Percentiles rank a stretch among this genome's conserved stretches.
Evolutionary conservation across 2,329 filamentous ascomycete genomes (phyloP).

Genomic region (Amphichorda felina): DNA sequence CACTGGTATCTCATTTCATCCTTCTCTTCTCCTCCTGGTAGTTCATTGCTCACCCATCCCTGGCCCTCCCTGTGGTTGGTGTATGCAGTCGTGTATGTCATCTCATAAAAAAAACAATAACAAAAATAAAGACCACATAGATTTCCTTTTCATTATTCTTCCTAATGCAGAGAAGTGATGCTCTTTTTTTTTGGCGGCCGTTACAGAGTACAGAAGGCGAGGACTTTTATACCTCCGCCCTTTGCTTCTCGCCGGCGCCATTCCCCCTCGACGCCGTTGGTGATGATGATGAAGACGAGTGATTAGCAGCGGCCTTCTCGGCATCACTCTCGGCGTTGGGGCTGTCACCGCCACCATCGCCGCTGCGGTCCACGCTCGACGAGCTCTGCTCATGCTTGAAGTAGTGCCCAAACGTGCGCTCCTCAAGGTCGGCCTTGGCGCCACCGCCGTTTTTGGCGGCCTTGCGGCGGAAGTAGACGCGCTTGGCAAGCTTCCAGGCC

Average conservation of each 20-base stretch:
- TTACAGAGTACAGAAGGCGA: too few relatives aligned
- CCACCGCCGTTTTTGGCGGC: slow-evolving; percentile 7
- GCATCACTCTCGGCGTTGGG: slow-evolving; percentile 3
- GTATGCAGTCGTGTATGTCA: neutral
- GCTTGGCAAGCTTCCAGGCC: slow-evolving; percentile 45
- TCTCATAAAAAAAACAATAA: neutral
- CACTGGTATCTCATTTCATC: too few relatives aligned
- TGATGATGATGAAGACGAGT: neutral
- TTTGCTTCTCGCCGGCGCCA: neutral
- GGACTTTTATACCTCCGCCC: neutral
- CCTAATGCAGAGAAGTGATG: too few relatives aligned
- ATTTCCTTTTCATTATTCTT: too few relatives aligned
- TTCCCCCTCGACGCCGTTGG: neutral
- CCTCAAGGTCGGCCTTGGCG: slow-evolving; percentile 5
- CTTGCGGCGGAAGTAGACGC: slow-evolving; percentile 24
- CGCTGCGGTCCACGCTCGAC: too few relatives aligned
- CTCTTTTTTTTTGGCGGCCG: too few relatives aligned
- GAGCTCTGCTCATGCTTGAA: neutral
- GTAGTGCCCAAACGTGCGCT: slow-evolving; percentile 6
- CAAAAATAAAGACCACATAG: too few relatives aligned
- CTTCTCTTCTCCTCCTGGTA: too few relatives aligned
- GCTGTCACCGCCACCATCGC: neutral
- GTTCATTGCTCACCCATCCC: neutral
- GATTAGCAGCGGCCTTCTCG: slow-evolving; percentile 2
- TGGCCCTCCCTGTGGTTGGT: neutral